Evolutionary conservation across 352 stramenopile genomes (phyloP).

Genomic region (Pythium vanterpoolii): DNA sequence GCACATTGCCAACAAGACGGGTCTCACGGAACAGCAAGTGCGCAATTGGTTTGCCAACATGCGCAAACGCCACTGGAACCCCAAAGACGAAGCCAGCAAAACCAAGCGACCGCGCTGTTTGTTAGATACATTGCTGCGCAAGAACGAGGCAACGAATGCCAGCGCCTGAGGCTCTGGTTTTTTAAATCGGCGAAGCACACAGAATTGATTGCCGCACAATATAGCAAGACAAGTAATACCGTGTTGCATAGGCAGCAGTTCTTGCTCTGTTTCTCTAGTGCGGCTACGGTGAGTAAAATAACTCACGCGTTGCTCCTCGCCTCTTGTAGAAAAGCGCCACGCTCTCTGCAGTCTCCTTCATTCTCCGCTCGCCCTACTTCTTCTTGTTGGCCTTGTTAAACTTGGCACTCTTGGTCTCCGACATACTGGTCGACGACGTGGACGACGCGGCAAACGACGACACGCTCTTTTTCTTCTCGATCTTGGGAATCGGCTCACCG

Average conservation of each 20-base stretch:
- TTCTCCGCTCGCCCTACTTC: slow-evolving; percentile 20
- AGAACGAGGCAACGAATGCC: slow-evolving; percentile 35
- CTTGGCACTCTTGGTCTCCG: slow-evolving; percentile 56
- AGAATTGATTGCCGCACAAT: not conserved
- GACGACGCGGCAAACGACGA: slow-evolving; percentile 17
- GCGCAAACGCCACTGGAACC: slow-evolving; percentile 87
- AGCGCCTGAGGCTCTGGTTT: slow-evolving; percentile 2
- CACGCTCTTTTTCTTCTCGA: slow-evolving; percentile 26
- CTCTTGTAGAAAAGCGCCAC: slow-evolving; percentile 1
- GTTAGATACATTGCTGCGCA: slow-evolving; percentile 73
- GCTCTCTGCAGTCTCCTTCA: not conserved
- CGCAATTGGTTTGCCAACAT: slow-evolving; percentile 90
- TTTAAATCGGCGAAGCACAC: no score
- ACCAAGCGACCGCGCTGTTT: slow-evolving; percentile 77
- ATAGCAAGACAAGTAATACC: slow-evolving; percentile 6
- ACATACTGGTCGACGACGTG: slow-evolving; percentile 27
- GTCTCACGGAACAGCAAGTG: slow-evolving; percentile 76
- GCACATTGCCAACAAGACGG: slow-evolving; percentile 65
- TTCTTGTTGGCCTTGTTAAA: slow-evolving; percentile 79
- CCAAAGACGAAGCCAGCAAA: slow-evolving; percentile 43
- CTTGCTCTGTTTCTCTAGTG: no score
- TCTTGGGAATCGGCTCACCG: slow-evolving; percentile 59
- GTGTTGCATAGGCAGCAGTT: slow-evolving; percentile 3
- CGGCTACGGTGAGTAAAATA: no score
- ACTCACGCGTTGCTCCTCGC: no score